Percentiles rank a stretch among this genome's conserved stretches.
Evolutionary conservation across 106 monocot species (phyloP).

Genomic region (Amphibolis antarctica): DNA sequence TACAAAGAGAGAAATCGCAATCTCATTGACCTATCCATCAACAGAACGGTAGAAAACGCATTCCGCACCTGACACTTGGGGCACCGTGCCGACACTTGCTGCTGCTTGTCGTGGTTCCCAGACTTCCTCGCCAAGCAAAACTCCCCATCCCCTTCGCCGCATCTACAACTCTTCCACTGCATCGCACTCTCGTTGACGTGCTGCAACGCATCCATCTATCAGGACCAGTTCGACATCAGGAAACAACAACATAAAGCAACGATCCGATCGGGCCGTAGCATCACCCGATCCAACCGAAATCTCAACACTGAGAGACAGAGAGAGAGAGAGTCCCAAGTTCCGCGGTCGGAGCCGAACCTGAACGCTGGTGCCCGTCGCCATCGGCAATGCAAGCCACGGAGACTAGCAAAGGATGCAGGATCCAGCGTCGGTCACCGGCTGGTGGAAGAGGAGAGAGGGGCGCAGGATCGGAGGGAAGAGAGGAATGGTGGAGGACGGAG

Average conservation of each 20-base stretch:
- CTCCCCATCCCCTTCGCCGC: slow-evolving; percentile 44
- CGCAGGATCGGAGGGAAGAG: background rate
- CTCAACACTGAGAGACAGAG: background rate
- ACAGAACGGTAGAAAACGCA: background rate
- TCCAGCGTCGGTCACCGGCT: background rate
- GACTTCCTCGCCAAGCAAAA: slow-evolving; percentile 23
- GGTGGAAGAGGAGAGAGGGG: background rate
- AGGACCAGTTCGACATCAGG: background rate
- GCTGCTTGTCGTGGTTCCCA: slow-evolving; percentile 42
- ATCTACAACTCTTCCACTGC: slow-evolving; percentile 32
- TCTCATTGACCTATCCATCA: background rate
- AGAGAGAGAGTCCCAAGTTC: background rate
- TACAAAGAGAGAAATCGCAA: background rate
- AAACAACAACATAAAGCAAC: background rate
- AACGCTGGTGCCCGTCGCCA: background rate
- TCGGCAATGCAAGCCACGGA: background rate
- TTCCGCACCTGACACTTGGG: slow-evolving; percentile 47
- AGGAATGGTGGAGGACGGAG: background rate
- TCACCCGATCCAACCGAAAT: too few relatives aligned
- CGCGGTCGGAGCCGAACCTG: background rate
- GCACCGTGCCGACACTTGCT: slow-evolving; percentile 13
- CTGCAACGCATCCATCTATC: slow-evolving; percentile 16
- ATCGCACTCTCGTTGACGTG: slow-evolving; percentile 29
- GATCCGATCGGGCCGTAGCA: background rate
- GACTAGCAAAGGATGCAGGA: too few relatives aligned